Evolutionary conservation across 768 basidiomycete species (phyloP).

Genomic region (Pholiota molesta): DNA sequence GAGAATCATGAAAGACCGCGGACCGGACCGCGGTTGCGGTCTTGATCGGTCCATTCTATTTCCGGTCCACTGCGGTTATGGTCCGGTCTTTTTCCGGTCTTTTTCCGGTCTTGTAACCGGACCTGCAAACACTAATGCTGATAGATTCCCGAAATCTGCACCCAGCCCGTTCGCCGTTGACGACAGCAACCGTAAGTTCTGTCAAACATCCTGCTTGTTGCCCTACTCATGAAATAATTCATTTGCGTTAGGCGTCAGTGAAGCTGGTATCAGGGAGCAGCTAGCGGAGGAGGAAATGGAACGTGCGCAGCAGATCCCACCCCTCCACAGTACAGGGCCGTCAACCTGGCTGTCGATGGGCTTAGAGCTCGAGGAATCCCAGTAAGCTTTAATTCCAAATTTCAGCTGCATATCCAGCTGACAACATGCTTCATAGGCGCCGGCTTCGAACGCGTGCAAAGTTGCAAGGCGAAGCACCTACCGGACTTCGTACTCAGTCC

Average conservation of each 20-base stretch:
- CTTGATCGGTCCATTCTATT: too few relatives aligned
- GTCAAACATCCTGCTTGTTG: background rate
- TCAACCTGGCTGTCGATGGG: background rate
- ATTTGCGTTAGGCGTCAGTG: background rate
- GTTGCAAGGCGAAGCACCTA: background rate
- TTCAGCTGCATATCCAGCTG: too few relatives aligned
- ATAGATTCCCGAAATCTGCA: constrained; percentile 5
- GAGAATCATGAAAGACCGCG: too few relatives aligned
- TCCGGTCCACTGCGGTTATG: too few relatives aligned
- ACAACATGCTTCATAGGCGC: too few relatives aligned
- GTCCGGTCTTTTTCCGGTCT: too few relatives aligned
- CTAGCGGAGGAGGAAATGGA: constrained; percentile 1
- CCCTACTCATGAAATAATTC: too few relatives aligned
- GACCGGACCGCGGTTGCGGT: too few relatives aligned
- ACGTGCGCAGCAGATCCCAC: background rate
- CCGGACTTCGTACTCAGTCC: background rate
- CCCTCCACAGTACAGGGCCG: background rate
- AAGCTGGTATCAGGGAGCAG: background rate
- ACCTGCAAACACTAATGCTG: too few relatives aligned
- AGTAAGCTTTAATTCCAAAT: background rate
- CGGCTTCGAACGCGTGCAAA: background rate
- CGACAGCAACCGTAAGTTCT: background rate
- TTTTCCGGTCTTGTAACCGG: too few relatives aligned
- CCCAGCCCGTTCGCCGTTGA: constrained; percentile 1
- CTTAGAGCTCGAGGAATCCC: constrained; percentile 9